Percentiles rank a stretch among this genome's conserved stretches.
Conservation (phyloP, 768 basidiomycete genomes). For the Pleurotus djamor region DNA sequence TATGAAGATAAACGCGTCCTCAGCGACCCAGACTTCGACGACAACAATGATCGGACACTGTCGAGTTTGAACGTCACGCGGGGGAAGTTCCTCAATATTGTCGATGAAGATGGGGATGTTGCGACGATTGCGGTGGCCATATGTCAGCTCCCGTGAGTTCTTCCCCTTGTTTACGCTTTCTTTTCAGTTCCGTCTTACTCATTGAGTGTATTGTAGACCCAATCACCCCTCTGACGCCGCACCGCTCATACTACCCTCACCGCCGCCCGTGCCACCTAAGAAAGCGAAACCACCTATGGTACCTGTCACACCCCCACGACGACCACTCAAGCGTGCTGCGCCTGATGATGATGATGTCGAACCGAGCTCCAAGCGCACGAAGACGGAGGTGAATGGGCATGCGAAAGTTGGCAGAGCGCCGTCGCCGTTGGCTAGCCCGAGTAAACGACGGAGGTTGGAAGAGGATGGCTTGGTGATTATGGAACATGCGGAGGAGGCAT, state of each 20-base stretch:
- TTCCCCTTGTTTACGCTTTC: not conserved
- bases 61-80: slow-evolving; percentile 76
- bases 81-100: slow-evolving; percentile 87
- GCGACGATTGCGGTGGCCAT: slow-evolving; percentile 73
- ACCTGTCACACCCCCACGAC: slow-evolving; percentile 39
- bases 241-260: slow-evolving; percentile 62
- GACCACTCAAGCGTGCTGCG: slow-evolving; percentile 53
- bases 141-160: slow-evolving; percentile 69
- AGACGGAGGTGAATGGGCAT: slow-evolving; percentile 22
- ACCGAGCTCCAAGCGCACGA: slow-evolving; percentile 56
- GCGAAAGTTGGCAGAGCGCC: slow-evolving; percentile 14
- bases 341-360: slow-evolving; percentile 54
- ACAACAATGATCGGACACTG: slow-evolving; percentile 79
- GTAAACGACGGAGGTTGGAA: slow-evolving; percentile 64
- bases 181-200: not conserved
- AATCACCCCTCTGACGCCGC: slow-evolving; percentile 51
- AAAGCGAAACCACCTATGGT: slow-evolving; percentile 37
- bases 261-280: slow-evolving; percentile 55
- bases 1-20: slow-evolving; percentile 86
- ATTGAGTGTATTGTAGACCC: slow-evolving; percentile 31
- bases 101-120: slow-evolving; percentile 82
- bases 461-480: slow-evolving; percentile 74
- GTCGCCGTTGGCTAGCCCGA: slow-evolving; percentile 43
- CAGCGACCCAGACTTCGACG: slow-evolving; percentile 92
- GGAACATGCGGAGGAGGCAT: slow-evolving; percentile 50